These are phyloP conservation scores for Ascobolus immersus DNA, from an alignment of 495 filamentous ascomycete genomes.

Conservation along the genomic window DNA sequence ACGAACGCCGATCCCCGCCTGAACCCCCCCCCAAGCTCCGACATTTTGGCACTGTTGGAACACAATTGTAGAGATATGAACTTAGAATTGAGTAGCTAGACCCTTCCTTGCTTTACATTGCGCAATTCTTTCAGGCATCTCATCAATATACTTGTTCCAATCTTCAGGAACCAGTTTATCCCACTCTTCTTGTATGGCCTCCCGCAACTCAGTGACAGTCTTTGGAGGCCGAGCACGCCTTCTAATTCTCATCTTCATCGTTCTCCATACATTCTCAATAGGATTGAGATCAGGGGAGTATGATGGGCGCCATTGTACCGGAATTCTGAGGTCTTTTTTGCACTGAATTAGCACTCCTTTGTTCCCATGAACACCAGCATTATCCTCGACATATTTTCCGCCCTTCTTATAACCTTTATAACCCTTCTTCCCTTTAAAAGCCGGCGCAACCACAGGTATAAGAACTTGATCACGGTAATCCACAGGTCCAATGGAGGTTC, in stretches of 20 bases:
- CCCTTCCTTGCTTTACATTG: no score
- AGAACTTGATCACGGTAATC: background rate
- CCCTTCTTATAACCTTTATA: background rate
- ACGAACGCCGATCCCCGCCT: no score
- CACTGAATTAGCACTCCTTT: background rate
- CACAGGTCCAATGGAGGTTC: background rate
- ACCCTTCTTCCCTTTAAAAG: background rate
- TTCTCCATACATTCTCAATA: conserved; percentile 4
- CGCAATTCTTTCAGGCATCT: conserved; percentile 2
- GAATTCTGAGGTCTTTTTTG: background rate
- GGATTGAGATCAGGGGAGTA: conserved; percentile 4
- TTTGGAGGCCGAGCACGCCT: background rate
- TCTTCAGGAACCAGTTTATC: conserved; percentile 1
- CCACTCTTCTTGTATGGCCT: conserved; percentile 3
- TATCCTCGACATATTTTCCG: conserved; percentile 1
- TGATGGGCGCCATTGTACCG: background rate
- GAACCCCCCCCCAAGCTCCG: no score
- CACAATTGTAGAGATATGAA: no score
- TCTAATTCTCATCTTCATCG: conserved; percentile 3
- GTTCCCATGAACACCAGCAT: background rate
- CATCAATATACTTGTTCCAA: conserved; percentile 3
- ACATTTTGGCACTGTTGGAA: no score
- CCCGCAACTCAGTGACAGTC: background rate
- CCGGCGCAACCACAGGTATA: background rate
- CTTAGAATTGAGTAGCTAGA: no score